A percentile compares a stretch with the other conserved stretches of the same genome.
Evolutionary conservation across 2,329 filamentous ascomycete species (phyloP).

Genomic region (Penicillium hesseltinei): DNA sequence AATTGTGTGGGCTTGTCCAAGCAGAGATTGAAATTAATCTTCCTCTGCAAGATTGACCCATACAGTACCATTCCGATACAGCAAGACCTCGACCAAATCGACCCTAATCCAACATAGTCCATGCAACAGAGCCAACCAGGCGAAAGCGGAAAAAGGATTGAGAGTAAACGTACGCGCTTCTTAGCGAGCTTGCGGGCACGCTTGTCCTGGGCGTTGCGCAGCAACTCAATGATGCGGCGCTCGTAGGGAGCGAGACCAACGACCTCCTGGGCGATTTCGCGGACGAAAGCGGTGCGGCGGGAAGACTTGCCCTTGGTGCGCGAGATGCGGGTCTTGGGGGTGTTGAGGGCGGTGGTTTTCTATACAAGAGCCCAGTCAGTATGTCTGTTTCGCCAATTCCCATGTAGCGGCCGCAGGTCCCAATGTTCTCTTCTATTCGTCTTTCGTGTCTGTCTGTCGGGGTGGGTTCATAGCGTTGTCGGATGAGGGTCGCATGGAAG

Average conservation of each 20-base stretch:
- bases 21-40: not conserved
- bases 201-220: conserved; percentile 99
- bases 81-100: not conserved
- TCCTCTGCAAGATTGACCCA: not conserved
- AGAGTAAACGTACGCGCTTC: conserved; percentile 75
- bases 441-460: not conserved
- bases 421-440: conserved; percentile 10
- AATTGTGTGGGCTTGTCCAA: not conserved
- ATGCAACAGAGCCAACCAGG: not conserved
- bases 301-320: conserved; percentile 92
- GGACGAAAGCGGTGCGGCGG: conserved; percentile 95
- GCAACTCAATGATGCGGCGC: conserved; percentile 97
- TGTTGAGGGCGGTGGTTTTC: conserved; percentile 76
- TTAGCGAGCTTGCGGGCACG: conserved; percentile 97
- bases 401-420: not conserved
- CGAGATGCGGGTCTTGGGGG: conserved; percentile 74
- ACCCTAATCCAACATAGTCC: not conserved
- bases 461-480: not conserved
- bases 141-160: not conserved
- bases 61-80: conserved; percentile 2
- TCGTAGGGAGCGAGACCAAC: conserved; percentile 93
- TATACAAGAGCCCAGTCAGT: conserved; percentile 49
- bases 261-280: conserved; percentile 98
- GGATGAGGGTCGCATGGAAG: not conserved
- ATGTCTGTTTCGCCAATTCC: conserved; percentile 36